Evolutionary conservation across 2,329 filamentous ascomycete species (phyloP), one percentile per base, ranked within the genome.

Genomic region (Zymoseptoria brevis): DNA sequence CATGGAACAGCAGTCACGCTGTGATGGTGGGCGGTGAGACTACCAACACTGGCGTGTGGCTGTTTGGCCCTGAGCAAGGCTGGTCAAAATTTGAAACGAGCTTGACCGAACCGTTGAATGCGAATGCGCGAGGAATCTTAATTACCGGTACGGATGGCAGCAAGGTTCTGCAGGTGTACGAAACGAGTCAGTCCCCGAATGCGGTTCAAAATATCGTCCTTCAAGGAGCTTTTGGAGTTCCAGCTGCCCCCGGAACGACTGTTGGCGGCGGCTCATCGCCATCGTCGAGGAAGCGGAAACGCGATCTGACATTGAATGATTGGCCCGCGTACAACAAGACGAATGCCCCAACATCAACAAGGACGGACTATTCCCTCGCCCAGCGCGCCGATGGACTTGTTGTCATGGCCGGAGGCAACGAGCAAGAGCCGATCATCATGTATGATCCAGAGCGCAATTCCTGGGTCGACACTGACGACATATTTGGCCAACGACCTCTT

Each of bases 291-390:
- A 73, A 72, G 62, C 68, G 68, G 60, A 82, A 78, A 70, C 74
- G 82, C 63, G 76, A 79, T 16, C 73, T 89, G 29, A 85, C 83
- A 0, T 71, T 86, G 24, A 76, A 75, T 21, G 77, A 85, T 67
- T 95, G 90, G 84, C 91, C 92, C 1, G 69, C 79, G 2, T 96
- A 96, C 74, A 92, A 96, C 74, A 80, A 77, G 56, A 87, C 86
- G 0, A 74, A 86, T 50, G 92, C 88, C 0, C 88, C 92, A 0
- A 81, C 75, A 1, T 77, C 75, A 8, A 83, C 79, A 5, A 82
- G 91, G 64, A 79, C 79, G n/a, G 83, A 84, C 53, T 95, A 85
- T 69, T 87, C 89, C 0, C 72, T 96, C 16, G 88, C 91, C 0
- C 82, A 87, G 66, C 85, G 83, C 61, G 68, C 80, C 1, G 74